phyloP scores from a whole-genome alignment of 805 yeast species.

The Candida lessepsii region DNA sequence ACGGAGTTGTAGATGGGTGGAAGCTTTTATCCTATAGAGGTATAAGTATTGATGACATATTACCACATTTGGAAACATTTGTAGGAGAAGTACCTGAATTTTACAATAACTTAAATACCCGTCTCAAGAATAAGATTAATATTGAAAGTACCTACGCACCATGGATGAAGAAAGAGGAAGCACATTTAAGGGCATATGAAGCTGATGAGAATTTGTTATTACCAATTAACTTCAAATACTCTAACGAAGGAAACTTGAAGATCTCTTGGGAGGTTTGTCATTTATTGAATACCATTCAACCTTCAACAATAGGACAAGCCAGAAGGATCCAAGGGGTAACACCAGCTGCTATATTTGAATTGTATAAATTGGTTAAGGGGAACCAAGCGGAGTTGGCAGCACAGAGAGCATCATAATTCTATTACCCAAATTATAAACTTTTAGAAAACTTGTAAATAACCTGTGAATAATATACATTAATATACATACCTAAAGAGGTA shows the following conservation, averaged over 20 bases:
- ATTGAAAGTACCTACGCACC: slow-evolving; percentile 85
- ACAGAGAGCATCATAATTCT: slow-evolving; percentile 13
- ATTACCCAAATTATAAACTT: no score
- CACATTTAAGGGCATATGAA: slow-evolving; percentile 70
- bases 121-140: slow-evolving; percentile 60
- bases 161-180: slow-evolving; percentile 68
- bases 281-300: slow-evolving; percentile 70
- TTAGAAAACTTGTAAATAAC: no score
- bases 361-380: slow-evolving; percentile 54
- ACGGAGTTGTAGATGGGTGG: slow-evolving; percentile 53
- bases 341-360: slow-evolving; percentile 85
- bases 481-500: slow-evolving; percentile 6
- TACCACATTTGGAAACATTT: slow-evolving; percentile 27
- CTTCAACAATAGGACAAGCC: slow-evolving; percentile 92
- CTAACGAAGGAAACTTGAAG: slow-evolving; percentile 44
- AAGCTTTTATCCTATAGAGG: slow-evolving; percentile 64
- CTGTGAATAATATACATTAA: slow-evolving; percentile 10
- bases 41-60: slow-evolving; percentile 25
- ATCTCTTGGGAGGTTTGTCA: slow-evolving; percentile 75
- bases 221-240: slow-evolving; percentile 69
- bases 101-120: slow-evolving; percentile 23
- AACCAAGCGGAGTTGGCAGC: slow-evolving; percentile 23
- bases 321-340: slow-evolving; percentile 92
- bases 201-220: slow-evolving; percentile 76
- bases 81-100: slow-evolving; percentile 23